These are phyloP conservation scores for Sugiyamaella paludigena DNA, from an alignment of 1,139 yeast genomes.

Conservation along the genomic window DNA sequence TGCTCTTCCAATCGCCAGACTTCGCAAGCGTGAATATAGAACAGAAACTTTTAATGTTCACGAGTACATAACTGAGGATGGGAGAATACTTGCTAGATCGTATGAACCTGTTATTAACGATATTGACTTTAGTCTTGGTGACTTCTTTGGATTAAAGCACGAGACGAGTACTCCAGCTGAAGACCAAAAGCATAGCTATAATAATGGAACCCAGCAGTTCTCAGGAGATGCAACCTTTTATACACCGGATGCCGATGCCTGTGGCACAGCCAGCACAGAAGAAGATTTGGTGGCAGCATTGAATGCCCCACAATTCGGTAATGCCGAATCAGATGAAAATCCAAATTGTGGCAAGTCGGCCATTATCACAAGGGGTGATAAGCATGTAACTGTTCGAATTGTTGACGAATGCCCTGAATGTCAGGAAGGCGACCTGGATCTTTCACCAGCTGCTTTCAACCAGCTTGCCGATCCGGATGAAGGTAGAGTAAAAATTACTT, in stretches of 20 bases:
- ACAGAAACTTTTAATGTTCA: no score
- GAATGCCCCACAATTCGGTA: conserved; percentile 35
- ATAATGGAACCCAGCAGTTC: conserved; percentile 24
- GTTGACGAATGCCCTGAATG: conserved; percentile 56
- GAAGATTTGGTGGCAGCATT: conserved; percentile 47
- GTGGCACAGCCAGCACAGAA: conserved; percentile 50
- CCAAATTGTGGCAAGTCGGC: conserved; percentile 51
- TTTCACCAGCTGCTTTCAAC: conserved; percentile 52
- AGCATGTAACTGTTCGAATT: conserved; percentile 48
- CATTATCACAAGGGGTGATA: conserved; percentile 43
- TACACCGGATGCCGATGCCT: conserved; percentile 59
- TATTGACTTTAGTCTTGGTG: no score
- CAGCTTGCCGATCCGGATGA: conserved; percentile 44
- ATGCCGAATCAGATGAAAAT: conserved; percentile 39
- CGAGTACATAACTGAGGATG: no score
- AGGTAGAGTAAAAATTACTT: conserved; percentile 48
- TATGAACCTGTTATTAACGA: no score
- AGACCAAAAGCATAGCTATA: no score
- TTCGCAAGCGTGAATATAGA: no score
- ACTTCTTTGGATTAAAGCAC: no score
- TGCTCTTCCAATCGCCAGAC: no score
- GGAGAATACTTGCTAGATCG: no score
- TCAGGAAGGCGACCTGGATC: conserved; percentile 46
- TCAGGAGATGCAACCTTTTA: conserved; percentile 60
- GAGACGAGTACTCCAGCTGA: no score